Evolutionary conservation across 148 eudicot species (phyloP).

Genomic region (Camellia sinensis): DNA sequence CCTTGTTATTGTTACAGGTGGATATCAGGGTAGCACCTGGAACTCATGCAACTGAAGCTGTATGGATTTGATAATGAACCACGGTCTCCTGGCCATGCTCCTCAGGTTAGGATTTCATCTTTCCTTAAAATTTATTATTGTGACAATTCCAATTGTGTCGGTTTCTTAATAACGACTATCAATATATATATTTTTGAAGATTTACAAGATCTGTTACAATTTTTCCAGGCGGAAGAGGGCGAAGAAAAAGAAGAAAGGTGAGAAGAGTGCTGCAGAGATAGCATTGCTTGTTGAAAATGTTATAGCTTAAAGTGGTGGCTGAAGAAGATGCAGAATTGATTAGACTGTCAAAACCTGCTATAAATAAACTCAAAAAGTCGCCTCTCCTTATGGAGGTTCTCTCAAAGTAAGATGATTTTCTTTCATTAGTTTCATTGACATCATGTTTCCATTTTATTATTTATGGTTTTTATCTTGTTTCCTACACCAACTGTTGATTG

Average conservation of each 20-base stretch:
- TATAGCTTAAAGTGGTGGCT: slow-evolving; percentile 84
- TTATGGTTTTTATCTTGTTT: background rate
- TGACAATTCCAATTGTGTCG: background rate
- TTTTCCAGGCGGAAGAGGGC: slow-evolving; percentile 69
- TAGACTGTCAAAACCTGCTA: slow-evolving; percentile 73
- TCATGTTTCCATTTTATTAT: background rate
- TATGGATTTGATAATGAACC: slow-evolving; percentile 65
- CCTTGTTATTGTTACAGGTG: too few relatives aligned
- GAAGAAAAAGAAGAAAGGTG: slow-evolving; percentile 87
- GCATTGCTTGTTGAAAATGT: slow-evolving; percentile 75
- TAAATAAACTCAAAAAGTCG: slow-evolving; percentile 69
- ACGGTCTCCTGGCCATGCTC: slow-evolving; percentile 68
- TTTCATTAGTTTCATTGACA: slow-evolving; percentile 25
- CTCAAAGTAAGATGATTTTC: slow-evolving; percentile 59
- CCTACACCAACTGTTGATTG: slow-evolving; percentile 8
- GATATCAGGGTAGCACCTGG: too few relatives aligned
- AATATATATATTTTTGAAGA: background rate
- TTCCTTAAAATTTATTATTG: background rate
- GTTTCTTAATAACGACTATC: background rate
- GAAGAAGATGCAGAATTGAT: slow-evolving; percentile 83
- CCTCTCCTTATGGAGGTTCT: slow-evolving; percentile 84
- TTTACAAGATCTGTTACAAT: background rate
- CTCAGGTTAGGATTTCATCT: slow-evolving; percentile 42
- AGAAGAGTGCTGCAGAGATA: slow-evolving; percentile 91
- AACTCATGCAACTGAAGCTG: too few relatives aligned